phyloP scores from a whole-genome alignment of 176 grass and related monocot species.

The Microstegium vimineum region DNA sequence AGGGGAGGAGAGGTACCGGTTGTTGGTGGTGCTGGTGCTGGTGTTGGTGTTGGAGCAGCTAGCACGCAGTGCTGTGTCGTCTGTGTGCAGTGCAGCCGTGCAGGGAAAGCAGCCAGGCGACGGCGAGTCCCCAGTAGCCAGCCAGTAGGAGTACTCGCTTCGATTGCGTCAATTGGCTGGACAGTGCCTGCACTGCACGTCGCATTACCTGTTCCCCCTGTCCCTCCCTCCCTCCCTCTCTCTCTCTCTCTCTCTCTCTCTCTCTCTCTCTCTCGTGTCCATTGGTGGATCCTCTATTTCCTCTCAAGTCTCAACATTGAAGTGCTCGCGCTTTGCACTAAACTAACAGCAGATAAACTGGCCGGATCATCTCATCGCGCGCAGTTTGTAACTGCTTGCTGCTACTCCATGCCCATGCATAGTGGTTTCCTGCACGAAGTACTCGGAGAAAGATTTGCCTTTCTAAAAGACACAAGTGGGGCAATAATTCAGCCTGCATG shows the following conservation, averaged over 20 bases:
- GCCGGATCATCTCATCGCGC: not conserved
- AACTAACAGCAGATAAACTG: not conserved
- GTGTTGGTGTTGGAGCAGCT: not conserved
- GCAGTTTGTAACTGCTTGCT: not conserved
- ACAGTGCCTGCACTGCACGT: constrained; percentile 22
- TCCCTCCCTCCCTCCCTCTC: too few species aligned
- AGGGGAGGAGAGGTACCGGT: too few species aligned
- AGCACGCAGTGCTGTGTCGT: not conserved
- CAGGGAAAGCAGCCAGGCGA: not conserved
- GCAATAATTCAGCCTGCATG: not conserved
- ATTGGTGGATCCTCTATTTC: constrained; percentile 24
- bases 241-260: too few species aligned
- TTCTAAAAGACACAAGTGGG: not conserved
- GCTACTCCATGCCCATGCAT: too few species aligned
- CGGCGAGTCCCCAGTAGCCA: not conserved
- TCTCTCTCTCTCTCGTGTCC: not conserved
- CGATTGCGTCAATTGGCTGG: constrained; percentile 25
- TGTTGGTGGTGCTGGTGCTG: too few species aligned
- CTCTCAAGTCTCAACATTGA: not conserved
- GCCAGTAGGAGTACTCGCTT: not conserved
- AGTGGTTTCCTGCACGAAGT: not conserved
- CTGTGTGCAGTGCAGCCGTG: not conserved
- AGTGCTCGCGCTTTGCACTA: not conserved
- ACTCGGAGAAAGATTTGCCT: not conserved
- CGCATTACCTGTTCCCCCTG: constrained; percentile 1